These are phyloP conservation scores for Jacaranda copaia DNA, from an alignment of 257 asterid genomes.

Conservation along the genomic window DNA sequence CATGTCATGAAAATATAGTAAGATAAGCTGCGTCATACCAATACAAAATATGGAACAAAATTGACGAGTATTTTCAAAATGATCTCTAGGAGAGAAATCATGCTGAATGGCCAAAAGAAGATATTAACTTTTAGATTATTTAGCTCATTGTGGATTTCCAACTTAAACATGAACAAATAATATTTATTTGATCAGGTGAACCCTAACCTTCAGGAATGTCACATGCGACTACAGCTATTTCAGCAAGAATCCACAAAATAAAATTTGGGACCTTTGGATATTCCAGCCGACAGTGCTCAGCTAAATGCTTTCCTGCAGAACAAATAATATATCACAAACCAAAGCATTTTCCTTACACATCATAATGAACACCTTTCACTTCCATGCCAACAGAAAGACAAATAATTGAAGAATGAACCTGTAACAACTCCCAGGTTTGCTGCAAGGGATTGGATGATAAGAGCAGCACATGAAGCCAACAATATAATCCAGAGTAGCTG, in stretches of 20 bases:
- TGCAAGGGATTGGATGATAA: conserved; percentile 88
- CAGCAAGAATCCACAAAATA: conserved; percentile 91
- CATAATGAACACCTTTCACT: background rate
- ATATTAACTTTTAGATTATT: background rate
- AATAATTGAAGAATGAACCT: conserved; percentile 49
- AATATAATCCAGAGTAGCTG: conserved; percentile 94
- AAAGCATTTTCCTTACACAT: conserved; percentile 9
- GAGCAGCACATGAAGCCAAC: conserved; percentile 91
- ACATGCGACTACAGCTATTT: conserved; percentile 90
- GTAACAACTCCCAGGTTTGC: conserved; percentile 98
- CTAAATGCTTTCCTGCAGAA: conserved; percentile 86
- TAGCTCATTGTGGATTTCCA: conserved; percentile 2
- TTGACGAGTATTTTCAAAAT: too few species aligned
- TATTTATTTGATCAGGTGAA: background rate
- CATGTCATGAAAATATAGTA: too few species aligned
- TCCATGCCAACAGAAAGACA: conserved; percentile 5
- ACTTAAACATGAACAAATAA: background rate
- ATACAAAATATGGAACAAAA: too few species aligned
- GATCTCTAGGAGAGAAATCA: too few species aligned
- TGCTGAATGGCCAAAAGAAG: background rate
- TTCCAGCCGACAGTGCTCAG: conserved; percentile 92
- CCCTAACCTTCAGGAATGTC: conserved; percentile 94
- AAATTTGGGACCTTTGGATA: conserved; percentile 78
- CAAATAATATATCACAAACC: conserved; percentile 1
- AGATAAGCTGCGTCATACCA: too few species aligned